phyloP scores from a whole-genome alignment of 768 basidiomycete species.

The Holtermanniella nyarrowii region DNA sequence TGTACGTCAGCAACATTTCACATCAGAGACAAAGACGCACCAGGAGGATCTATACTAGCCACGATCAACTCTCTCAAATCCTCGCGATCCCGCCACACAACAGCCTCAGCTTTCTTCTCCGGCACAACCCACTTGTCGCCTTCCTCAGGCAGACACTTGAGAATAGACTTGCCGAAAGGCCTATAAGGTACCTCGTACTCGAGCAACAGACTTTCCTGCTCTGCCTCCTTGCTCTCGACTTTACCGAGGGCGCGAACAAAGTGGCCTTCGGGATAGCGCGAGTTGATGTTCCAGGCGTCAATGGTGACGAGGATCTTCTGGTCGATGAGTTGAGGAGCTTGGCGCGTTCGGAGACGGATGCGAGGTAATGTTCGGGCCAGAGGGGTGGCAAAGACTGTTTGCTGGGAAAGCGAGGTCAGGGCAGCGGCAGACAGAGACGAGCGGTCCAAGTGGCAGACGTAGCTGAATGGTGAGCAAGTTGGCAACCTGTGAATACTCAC shows the following conservation, averaged over 20 bases:
- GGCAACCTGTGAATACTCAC: constrained; percentile 47
- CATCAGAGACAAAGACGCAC: constrained; percentile 42
- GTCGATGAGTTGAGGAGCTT: constrained; percentile 73
- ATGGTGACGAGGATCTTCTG: constrained; percentile 96
- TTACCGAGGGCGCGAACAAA: constrained; percentile 85
- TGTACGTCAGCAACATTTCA: constrained; percentile 33
- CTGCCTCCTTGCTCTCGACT: constrained; percentile 89
- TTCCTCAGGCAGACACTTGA: constrained; percentile 78
- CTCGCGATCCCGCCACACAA: constrained; percentile 70
- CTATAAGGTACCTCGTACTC: constrained; percentile 94
- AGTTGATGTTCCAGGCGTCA: constrained; percentile 78
- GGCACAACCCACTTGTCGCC: constrained; percentile 92
- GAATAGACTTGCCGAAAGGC: constrained; percentile 89
- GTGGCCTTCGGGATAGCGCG: constrained; percentile 91
- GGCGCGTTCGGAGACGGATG: constrained; percentile 86
- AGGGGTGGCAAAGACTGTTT: constrained; percentile 89
- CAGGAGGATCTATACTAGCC: constrained; percentile 95
- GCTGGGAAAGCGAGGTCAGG: constrained; percentile 57
- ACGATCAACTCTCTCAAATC: constrained; percentile 76
- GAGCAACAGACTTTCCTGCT: constrained; percentile 81
- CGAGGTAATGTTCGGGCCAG: constrained; percentile 83
- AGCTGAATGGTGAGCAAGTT: too few relatives aligned
- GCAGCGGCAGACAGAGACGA: constrained; percentile 72
- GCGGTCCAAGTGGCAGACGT: constrained; percentile 90
- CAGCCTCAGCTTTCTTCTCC: constrained; percentile 49